Evolutionary conservation across 2,329 filamentous ascomycete species (phyloP).

Genomic region (Chalaropsis ovoidea): DNA sequence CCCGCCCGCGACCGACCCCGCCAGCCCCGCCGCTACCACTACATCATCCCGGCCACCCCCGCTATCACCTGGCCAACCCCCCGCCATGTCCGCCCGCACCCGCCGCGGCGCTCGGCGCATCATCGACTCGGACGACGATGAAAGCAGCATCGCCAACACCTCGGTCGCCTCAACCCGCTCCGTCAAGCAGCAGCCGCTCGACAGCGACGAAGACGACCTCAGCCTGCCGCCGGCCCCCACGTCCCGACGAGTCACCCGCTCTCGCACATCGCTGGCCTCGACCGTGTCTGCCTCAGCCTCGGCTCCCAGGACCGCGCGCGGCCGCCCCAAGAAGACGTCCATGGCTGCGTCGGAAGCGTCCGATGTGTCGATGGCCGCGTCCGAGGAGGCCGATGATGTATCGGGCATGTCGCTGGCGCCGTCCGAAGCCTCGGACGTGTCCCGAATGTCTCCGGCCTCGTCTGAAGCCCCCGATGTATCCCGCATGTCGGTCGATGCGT

Average conservation of each 20-base stretch:
- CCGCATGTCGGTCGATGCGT: conserved; percentile 14
- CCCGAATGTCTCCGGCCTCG: not conserved
- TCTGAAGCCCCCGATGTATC: not conserved
- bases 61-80: conserved; percentile 23
- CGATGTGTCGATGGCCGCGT: not conserved
- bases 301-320: not conserved
- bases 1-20: conserved; percentile 4
- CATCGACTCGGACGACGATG: conserved; percentile 63
- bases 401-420: not conserved
- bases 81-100: conserved; percentile 35
- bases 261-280: conserved; percentile 11
- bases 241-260: conserved; percentile 31
- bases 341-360: not conserved
- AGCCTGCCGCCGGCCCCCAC: not conserved
- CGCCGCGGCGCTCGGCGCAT: conserved; percentile 40
- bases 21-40: conserved; percentile 15
- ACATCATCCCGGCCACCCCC: conserved; percentile 27
- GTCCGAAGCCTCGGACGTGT: not conserved
- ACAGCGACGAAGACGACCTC: conserved; percentile 19
- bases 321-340: conserved; percentile 5
- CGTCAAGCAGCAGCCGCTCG: conserved; percentile 13
- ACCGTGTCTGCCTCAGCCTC: conserved; percentile 7
- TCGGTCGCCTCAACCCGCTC: conserved; percentile 21
- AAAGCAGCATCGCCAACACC: conserved; percentile 41
- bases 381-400: not conserved